Evolutionary conservation across 73 alveolate species (phyloP).

Genomic region (Tetrahymena malaccensis): DNA sequence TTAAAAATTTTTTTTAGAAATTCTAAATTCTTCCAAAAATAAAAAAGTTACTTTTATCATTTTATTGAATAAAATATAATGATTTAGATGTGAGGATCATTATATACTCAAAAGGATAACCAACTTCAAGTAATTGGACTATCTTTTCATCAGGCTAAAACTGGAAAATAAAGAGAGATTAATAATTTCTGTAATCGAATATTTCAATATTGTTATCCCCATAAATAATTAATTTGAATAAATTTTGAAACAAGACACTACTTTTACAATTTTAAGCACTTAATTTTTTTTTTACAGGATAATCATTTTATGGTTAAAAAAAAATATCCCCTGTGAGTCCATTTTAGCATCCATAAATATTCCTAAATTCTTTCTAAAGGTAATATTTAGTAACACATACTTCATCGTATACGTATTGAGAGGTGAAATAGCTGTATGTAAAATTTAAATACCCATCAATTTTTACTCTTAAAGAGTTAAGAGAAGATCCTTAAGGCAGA

Average conservation of each 20-base stretch:
- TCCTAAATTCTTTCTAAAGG: neutral
- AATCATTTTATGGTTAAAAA: neutral
- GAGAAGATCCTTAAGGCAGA: neutral
- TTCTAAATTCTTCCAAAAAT: no score
- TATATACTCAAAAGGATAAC: neutral
- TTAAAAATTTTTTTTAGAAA: no score
- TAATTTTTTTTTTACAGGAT: neutral
- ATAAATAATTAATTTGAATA: neutral
- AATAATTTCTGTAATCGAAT: neutral
- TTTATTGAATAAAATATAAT: neutral
- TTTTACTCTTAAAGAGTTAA: neutral
- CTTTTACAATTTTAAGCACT: neutral
- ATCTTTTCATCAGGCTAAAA: neutral
- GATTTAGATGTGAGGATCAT: neutral
- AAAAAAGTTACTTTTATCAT: neutral
- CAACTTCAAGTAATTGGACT: neutral
- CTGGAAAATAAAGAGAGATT: neutral
- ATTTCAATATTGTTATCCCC: neutral
- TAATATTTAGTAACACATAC: neutral
- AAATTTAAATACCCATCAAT: neutral
- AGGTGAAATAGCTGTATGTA: neutral
- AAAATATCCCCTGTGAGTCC: neutral
- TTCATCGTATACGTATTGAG: neutral
- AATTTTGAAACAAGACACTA: neutral
- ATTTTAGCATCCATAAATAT: neutral